Percentiles rank a stretch among this genome's conserved stretches.
Conservation (phyloP, 805 yeast species). For the Wickerhamiella qilinensis region DNA sequence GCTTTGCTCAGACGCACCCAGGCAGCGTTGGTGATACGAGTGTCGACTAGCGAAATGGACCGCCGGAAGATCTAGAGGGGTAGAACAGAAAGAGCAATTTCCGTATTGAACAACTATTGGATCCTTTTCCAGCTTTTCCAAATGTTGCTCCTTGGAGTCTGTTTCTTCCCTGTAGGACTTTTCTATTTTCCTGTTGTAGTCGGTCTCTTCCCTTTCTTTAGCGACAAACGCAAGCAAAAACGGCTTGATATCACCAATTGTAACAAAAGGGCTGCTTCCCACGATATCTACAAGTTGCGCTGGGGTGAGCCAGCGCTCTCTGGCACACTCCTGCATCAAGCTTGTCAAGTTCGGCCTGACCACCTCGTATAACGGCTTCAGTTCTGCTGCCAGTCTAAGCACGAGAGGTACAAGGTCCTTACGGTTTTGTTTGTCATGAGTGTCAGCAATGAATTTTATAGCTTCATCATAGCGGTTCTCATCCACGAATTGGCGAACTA, state of each 20-base stretch:
- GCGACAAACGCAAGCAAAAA: slow-evolving; percentile 47
- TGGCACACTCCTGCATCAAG: slow-evolving; percentile 38
- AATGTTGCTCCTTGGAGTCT: slow-evolving; percentile 32
- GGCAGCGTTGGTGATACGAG: slow-evolving; percentile 70
- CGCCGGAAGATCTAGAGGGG: slow-evolving; percentile 56
- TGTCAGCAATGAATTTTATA: slow-evolving; percentile 34
- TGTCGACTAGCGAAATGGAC: slow-evolving; percentile 78
- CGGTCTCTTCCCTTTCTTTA: slow-evolving; percentile 44
- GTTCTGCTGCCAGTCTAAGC: neutral
- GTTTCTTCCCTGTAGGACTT: slow-evolving; percentile 56
- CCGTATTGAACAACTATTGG: slow-evolving; percentile 44
- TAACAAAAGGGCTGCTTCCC: slow-evolving; percentile 43
- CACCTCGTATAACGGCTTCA: slow-evolving; percentile 24
- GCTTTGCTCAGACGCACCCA: slow-evolving; percentile 33
- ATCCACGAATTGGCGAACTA: slow-evolving; percentile 50
- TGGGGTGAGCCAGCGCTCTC: slow-evolving; percentile 44
- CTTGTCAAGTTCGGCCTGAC: slow-evolving; percentile 37
- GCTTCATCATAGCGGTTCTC: slow-evolving; percentile 42
- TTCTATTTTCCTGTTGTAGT: slow-evolving; percentile 50
- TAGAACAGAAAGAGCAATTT: slow-evolving; percentile 49
- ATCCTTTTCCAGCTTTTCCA: slow-evolving; percentile 33
- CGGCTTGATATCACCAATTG: slow-evolving; percentile 57
- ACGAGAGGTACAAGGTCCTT: neutral
- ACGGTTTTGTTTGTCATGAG: neutral
- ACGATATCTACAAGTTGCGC: slow-evolving; percentile 61